Conservation (phyloP, 345 rosid genomes). For the Populus tremula region DNA sequence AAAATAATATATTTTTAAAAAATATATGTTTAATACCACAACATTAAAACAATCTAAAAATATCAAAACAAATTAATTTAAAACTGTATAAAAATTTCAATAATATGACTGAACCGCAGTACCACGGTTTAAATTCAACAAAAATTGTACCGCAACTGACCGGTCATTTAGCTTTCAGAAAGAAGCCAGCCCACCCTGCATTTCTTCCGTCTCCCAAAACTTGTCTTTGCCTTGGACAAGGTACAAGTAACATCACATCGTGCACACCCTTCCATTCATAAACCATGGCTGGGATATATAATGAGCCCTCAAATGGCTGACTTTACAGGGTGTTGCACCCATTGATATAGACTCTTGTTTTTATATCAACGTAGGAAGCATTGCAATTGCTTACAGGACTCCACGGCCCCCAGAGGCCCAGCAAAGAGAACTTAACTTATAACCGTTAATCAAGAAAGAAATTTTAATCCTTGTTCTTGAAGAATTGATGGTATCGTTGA, state of each 20-base stretch:
- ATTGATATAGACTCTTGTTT: background rate
- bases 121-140: too few species aligned
- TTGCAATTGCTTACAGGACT: too few species aligned
- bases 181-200: background rate
- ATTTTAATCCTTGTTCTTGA: background rate
- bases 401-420: background rate
- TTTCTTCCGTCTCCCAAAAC: background rate
- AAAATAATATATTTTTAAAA: too few species aligned
- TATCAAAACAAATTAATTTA: too few species aligned
- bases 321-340: background rate
- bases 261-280: background rate
- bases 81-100: too few species aligned
- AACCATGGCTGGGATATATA: background rate
- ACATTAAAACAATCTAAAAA: too few species aligned
- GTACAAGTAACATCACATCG: background rate
- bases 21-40: too few species aligned
- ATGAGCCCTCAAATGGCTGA: background rate
- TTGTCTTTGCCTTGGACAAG: background rate
- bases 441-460: background rate
- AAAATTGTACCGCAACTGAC: too few species aligned
- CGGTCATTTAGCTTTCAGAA: background rate
- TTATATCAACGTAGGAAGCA: background rate
- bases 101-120: too few species aligned
- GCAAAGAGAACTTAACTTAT: background rate
- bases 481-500: constrained; percentile 1